phyloP scores from a whole-genome alignment of 2,329 filamentous ascomycete genomes.

The Ciborinia camelliae region DNA sequence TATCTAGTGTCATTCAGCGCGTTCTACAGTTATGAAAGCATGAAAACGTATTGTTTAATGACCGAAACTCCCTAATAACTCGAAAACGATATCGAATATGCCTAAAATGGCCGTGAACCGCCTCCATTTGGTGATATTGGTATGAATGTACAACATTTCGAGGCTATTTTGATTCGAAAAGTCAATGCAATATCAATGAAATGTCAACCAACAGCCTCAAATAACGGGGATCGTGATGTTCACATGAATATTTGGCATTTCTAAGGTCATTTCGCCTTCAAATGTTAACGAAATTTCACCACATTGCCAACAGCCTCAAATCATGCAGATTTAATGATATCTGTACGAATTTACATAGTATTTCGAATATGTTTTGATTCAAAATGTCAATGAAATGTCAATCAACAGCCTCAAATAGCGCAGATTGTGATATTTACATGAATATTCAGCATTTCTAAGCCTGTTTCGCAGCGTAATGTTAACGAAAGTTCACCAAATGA shows the following conservation, averaged over 20 bases:
- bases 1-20: background rate
- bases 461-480: background rate
- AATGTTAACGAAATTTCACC: background rate
- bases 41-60: background rate
- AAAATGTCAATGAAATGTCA: background rate
- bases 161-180: background rate
- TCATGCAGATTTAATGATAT: too few relatives aligned
- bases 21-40: accelerated
- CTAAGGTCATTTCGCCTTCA: background rate
- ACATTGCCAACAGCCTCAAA: too few relatives aligned
- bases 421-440: background rate
- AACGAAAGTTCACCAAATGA: too few relatives aligned
- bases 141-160: background rate
- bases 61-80: background rate
- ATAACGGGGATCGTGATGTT: background rate
- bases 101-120: background rate
- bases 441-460: background rate
- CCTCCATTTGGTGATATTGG: background rate
- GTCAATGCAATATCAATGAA: background rate
- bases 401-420: background rate
- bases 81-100: background rate
- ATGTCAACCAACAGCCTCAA: background rate
- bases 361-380: background rate
- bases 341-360: background rate
- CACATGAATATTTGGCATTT: background rate